Conservation (phyloP, 2,329 filamentous ascomycete genomes). For the Leptographium procerum region DNA sequence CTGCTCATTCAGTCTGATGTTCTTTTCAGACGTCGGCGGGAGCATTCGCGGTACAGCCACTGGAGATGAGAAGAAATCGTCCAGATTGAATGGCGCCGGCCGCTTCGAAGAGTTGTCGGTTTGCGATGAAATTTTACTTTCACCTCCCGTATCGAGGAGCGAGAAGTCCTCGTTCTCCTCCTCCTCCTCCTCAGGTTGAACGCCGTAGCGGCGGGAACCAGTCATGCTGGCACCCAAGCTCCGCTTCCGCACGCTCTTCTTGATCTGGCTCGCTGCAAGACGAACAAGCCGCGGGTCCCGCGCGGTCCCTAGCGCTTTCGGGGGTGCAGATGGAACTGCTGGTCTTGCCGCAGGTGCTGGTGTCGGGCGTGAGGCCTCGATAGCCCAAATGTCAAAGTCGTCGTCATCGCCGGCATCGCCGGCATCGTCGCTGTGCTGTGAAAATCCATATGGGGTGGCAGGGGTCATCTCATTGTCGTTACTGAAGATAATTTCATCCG, state of each 20-base stretch:
- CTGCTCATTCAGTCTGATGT: conserved; percentile 9
- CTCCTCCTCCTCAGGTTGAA: not conserved
- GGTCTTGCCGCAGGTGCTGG: conserved; percentile 19
- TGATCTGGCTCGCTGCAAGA: not conserved
- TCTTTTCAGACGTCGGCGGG: conserved; percentile 7
- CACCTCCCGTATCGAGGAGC: conserved; percentile 22
- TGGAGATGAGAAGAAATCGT: conserved; percentile 45
- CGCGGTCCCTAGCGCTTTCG: not conserved
- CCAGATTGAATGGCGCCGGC: conserved; percentile 5
- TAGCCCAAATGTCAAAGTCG: conserved; percentile 43
- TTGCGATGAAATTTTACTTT: not conserved
- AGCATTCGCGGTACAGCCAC: conserved; percentile 24
- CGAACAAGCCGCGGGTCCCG: not conserved
- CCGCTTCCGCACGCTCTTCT: not conserved
- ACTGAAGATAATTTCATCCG: not conserved
- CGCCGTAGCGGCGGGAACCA: not conserved
- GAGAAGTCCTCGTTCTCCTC: conserved; percentile 37
- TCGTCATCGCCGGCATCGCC: conserved; percentile 21
- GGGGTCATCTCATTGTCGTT: not conserved
- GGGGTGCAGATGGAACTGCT: not conserved
- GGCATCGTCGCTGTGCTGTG: not conserved
- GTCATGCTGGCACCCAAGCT: not conserved
- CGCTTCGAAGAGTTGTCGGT: not conserved
- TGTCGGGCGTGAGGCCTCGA: conserved; percentile 40
- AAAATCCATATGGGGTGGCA: not conserved